These are phyloP conservation scores for Rhododendron simsii DNA, from an alignment of 148 eudicot species.

Conservation along the genomic window DNA sequence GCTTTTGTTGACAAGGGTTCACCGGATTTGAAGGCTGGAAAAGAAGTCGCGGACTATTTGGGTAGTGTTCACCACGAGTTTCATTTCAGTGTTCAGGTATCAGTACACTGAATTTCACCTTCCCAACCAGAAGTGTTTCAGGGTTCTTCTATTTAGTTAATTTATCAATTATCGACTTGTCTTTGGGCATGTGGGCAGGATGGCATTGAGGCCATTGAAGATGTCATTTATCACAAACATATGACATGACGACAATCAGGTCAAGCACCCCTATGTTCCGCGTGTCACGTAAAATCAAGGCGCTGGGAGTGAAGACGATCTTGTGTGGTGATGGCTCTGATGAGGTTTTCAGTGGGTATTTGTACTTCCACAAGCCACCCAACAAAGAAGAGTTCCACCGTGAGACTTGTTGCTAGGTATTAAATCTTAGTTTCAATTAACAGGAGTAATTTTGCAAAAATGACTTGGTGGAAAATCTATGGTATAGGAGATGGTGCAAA, in stretches of 20 bases:
- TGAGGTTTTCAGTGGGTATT: constrained; percentile 86
- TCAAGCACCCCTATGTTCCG: constrained; percentile 98
- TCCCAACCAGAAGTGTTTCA: not conserved
- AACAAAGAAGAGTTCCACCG: constrained; percentile 84
- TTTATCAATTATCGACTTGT: not conserved
- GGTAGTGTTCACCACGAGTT: constrained; percentile 92
- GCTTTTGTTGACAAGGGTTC: constrained; percentile 48
- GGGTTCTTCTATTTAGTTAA: not conserved
- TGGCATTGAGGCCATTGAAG: constrained; percentile 95
- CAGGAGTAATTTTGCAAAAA: not conserved
- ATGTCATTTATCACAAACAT: constrained; percentile 89
- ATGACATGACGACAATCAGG: constrained; percentile 84
- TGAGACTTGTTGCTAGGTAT: constrained; percentile 86
- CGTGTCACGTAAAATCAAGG: constrained; percentile 92
- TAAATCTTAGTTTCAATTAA: not conserved
- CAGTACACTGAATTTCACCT: not conserved
- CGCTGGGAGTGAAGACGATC: constrained; percentile 91
- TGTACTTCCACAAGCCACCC: constrained; percentile 94
- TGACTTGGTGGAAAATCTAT: not conserved
- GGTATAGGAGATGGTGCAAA: not conserved
- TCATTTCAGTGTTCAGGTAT: constrained; percentile 82
- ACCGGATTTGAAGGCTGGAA: constrained; percentile 82
- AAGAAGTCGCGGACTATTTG: constrained; percentile 83
- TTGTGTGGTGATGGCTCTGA: constrained; percentile 91
- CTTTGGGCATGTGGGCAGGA: constrained; percentile 38